phyloP scores from a whole-genome alignment of 2,329 filamentous ascomycete genomes.

The Diaporthe ilicicola region DNA sequence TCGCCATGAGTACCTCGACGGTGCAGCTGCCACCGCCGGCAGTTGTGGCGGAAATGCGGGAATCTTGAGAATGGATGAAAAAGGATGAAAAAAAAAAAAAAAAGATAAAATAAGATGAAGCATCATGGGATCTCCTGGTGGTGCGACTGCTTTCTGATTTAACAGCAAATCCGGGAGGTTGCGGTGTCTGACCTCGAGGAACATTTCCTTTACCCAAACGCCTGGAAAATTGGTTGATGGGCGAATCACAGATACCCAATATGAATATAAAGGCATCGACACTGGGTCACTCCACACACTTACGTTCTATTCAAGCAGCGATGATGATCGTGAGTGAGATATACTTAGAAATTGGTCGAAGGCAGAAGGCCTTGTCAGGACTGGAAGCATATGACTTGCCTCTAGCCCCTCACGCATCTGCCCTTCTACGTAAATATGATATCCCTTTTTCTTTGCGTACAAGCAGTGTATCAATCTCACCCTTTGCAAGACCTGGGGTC shows the following conservation, averaged over 20 bases:
- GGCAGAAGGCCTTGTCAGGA: too few relatives aligned
- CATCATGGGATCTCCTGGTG: too few relatives aligned
- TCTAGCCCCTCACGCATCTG: too few relatives aligned
- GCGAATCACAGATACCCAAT: neutral
- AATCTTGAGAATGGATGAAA: neutral
- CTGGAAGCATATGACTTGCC: too few relatives aligned
- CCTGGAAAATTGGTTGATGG: neutral
- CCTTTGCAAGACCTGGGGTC: too few relatives aligned
- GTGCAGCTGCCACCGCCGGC: conserved; percentile 4
- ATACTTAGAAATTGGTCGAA: too few relatives aligned
- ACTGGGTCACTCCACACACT: neutral
- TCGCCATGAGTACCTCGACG: neutral
- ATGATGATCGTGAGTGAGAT: neutral
- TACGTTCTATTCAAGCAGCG: neutral
- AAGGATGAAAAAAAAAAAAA: too few relatives aligned
- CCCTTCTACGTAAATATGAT: neutral
- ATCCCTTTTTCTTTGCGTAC: neutral
- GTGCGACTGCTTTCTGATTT: neutral
- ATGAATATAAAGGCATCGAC: conserved; percentile 7
- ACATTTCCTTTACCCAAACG: neutral
- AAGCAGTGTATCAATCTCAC: neutral
- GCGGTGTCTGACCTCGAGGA: neutral
- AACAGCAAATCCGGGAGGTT: neutral
- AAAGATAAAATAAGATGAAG: too few relatives aligned
- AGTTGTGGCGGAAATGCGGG: neutral